Evolutionary conservation across 805 yeast genomes (phyloP).

Genomic region (Priceomyces melissophilus): DNA sequence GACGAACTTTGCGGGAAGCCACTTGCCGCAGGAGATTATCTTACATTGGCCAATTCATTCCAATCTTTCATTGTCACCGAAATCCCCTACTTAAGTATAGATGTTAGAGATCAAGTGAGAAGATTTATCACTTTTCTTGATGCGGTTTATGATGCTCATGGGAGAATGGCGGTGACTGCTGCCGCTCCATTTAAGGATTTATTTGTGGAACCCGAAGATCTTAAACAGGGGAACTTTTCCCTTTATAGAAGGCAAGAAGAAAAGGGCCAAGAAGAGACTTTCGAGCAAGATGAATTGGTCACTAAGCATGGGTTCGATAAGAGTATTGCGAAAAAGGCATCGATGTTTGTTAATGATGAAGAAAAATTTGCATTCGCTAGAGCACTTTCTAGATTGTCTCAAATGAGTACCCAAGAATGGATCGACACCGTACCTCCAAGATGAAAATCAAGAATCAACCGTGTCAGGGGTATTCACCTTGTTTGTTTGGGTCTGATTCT

Average conservation of each 20-base stretch:
- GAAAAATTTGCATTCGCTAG: slow-evolving; percentile 96
- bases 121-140: slow-evolving; percentile 93
- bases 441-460: not conserved
- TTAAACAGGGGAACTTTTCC: slow-evolving; percentile 45
- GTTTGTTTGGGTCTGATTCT: too few species aligned
- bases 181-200: slow-evolving; percentile 81
- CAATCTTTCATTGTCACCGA: slow-evolving; percentile 85
- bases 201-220: slow-evolving; percentile 77
- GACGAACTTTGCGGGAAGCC: slow-evolving; percentile 83
- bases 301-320: slow-evolving; percentile 75
- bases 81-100: slow-evolving; percentile 78
- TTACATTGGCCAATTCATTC: slow-evolving; percentile 74
- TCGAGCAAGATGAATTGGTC: slow-evolving; percentile 59
- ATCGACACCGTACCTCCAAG: slow-evolving; percentile 43
- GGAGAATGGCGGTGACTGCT: slow-evolving; percentile 83
- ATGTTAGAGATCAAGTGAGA: slow-evolving; percentile 79
- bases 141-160: slow-evolving; percentile 91
- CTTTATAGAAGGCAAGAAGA: slow-evolving; percentile 40
- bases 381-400: slow-evolving; percentile 85
- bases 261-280: slow-evolving; percentile 34
- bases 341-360: slow-evolving; percentile 86
- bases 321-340: slow-evolving; percentile 64
- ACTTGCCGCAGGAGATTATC: slow-evolving; percentile 90
- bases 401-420: slow-evolving; percentile 95
- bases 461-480: too few species aligned